These are phyloP conservation scores for Zygosaccharomyces pseudobailii DNA, from an alignment of 1,139 yeast genomes.

Conservation along the genomic window DNA sequence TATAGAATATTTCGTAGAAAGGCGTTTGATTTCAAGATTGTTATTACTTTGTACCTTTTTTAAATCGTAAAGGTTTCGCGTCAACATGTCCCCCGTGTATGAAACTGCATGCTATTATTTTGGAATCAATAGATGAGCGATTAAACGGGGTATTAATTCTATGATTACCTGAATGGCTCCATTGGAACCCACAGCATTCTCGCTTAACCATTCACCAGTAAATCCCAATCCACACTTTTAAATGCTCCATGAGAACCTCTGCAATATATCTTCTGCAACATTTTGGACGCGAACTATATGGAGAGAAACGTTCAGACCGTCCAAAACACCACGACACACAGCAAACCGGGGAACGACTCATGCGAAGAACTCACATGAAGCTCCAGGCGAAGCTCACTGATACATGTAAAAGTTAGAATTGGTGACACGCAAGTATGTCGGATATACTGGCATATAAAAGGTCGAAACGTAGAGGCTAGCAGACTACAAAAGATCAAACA, in stretches of 20 bases:
- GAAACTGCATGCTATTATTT: conserved; percentile 36
- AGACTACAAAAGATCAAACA: conserved; percentile 2
- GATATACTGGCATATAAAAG: neutral
- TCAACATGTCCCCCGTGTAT: conserved; percentile 33
- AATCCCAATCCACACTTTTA: neutral
- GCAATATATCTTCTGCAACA: conserved; percentile 4
- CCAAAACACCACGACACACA: conserved; percentile 18
- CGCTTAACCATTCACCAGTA: neutral
- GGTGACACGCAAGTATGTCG: neutral
- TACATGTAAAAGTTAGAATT: neutral
- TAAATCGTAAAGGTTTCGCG: neutral
- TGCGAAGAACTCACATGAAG: conserved; percentile 22
- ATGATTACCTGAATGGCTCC: conserved; percentile 17
- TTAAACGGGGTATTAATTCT: conserved; percentile 35
- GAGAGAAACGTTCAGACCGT: conserved; percentile 24
- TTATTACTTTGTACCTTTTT: neutral
- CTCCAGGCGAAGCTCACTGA: conserved; percentile 7
- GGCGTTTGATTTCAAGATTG: neutral
- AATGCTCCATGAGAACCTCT: conserved; percentile 4
- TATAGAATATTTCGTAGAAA: neutral
- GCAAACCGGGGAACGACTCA: conserved; percentile 14
- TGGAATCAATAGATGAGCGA: conserved; percentile 35
- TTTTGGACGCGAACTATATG: conserved; percentile 23
- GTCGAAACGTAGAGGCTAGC: neutral
- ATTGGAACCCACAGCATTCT: neutral